Percentiles rank a stretch among this genome's conserved stretches.
These are phyloP conservation scores for Penicillium glabrum DNA, from an alignment of 2,329 filamentous ascomycete genomes.

Conservation along the genomic window DNA sequence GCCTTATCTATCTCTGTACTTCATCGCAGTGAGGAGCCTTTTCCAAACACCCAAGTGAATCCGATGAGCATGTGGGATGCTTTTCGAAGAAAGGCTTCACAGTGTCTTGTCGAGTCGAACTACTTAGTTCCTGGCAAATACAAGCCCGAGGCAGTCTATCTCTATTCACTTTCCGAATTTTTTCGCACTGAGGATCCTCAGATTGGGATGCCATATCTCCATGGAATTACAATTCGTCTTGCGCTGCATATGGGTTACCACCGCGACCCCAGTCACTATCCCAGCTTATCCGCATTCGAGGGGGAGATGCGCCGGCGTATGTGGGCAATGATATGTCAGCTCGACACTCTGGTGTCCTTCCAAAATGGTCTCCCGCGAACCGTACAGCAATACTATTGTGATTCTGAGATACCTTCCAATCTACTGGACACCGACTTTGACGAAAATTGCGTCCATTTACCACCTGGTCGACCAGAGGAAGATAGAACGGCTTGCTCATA, in stretches of 20 bases:
- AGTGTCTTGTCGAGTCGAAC: conserved; percentile 35
- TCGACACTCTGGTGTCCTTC: conserved; percentile 63
- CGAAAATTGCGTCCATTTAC: conserved; percentile 51
- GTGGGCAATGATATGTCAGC: conserved; percentile 48
- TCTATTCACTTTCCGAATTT: conserved; percentile 32
- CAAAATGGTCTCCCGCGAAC: conserved; percentile 65
- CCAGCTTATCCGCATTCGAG: conserved; percentile 54
- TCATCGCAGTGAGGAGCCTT: conserved; percentile 23
- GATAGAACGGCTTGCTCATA: conserved; percentile 53
- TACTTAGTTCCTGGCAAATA: conserved; percentile 33
- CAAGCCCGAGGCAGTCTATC: conserved; percentile 33
- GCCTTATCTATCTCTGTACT: conserved; percentile 28
- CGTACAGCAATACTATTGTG: conserved; percentile 60
- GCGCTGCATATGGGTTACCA: conserved; percentile 64
- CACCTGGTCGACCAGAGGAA: conserved; percentile 51
- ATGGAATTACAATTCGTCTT: conserved; percentile 57
- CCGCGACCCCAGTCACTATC: conserved; percentile 56
- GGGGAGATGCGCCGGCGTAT: conserved; percentile 54
- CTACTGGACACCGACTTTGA: conserved; percentile 62
- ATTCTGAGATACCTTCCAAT: conserved; percentile 60
- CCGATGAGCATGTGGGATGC: conserved; percentile 34
- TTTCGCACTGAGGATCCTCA: conserved; percentile 37
- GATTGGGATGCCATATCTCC: conserved; percentile 56
- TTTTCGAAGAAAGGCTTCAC: conserved; percentile 50
- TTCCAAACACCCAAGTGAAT: conserved; percentile 18